Conservation (phyloP, 371 early-diverging fungal genomes). For the Funneliformis caledonium region DNA sequence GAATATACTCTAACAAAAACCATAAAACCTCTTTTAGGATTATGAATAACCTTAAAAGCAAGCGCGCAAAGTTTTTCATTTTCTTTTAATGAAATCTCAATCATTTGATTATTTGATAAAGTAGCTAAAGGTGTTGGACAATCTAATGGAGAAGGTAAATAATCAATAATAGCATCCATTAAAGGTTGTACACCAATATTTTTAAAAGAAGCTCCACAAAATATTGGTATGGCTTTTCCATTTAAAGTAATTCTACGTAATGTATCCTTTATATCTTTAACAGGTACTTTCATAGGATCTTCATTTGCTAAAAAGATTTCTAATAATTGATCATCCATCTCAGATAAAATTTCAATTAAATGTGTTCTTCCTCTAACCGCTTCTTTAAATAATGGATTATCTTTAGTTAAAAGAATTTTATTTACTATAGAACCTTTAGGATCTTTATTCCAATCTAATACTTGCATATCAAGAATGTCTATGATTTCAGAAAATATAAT, state of each 20-base stretch:
- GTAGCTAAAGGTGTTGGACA: conserved; percentile 67
- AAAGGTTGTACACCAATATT: conserved; percentile 94
- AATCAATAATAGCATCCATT: conserved; percentile 87
- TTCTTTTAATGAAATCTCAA: conserved; percentile 49
- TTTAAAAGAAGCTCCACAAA: conserved; percentile 88
- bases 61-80: conserved; percentile 76
- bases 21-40: conserved; percentile 83
- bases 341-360: conserved; percentile 85
- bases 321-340: conserved; percentile 83
- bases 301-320: conserved; percentile 80
- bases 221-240: conserved; percentile 79
- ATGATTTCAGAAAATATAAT: conserved; percentile 63
- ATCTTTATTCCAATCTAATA: conserved; percentile 65
- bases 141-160: conserved; percentile 84
- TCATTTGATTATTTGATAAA: conserved; percentile 47
- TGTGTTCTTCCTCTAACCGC: conserved; percentile 61
- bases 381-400: conserved; percentile 51
- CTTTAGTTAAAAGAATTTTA: conserved; percentile 44
- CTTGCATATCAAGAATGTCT: conserved; percentile 81
- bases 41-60: conserved; percentile 93
- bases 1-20: conserved; percentile 95
- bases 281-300: conserved; percentile 68
- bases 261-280: conserved; percentile 65
- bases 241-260: conserved; percentile 74
- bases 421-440: conserved; percentile 59